Percentiles rank a stretch among this genome's conserved stretches.
phyloP scores from a whole-genome alignment of 2,329 filamentous ascomycete species.

The Fusarium sororula region DNA sequence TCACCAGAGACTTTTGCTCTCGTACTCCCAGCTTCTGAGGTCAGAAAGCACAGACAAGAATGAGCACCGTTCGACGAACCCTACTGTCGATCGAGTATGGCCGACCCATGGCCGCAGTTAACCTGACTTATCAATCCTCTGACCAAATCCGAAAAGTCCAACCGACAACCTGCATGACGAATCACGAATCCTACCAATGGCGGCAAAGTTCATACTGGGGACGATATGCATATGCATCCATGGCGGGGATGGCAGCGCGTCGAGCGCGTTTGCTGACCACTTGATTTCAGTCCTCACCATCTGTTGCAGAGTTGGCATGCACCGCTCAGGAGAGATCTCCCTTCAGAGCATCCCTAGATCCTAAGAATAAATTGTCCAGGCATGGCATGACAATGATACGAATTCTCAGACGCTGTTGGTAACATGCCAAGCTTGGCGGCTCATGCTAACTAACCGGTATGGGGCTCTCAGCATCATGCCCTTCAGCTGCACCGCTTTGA shows the following conservation, averaged over 20 bases:
- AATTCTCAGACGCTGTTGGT: constrained; percentile 15
- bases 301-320: constrained; percentile 34
- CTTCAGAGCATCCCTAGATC: constrained; percentile 12
- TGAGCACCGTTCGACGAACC: constrained; percentile 19
- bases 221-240: constrained; percentile 30
- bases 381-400: not conserved
- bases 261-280: constrained; percentile 37
- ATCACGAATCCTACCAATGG: constrained; percentile 30
- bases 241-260: constrained; percentile 33
- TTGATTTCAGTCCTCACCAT: constrained; percentile 19
- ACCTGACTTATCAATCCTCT: constrained; percentile 13
- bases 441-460: constrained; percentile 23
- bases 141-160: constrained; percentile 14
- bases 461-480: constrained; percentile 36
- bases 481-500: constrained; percentile 32
- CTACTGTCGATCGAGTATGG: constrained; percentile 38
- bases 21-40: not conserved
- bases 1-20: not conserved
- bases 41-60: constrained; percentile 19
- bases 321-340: constrained; percentile 32
- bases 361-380: not conserved
- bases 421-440: constrained; percentile 32
- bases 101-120: constrained; percentile 5
- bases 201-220: constrained; percentile 12
- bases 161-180: constrained; percentile 24